Percentiles rank a stretch among this genome's conserved stretches.
phyloP scores from a whole-genome alignment of 345 rosid species.

The Murraya paniculata region DNA sequence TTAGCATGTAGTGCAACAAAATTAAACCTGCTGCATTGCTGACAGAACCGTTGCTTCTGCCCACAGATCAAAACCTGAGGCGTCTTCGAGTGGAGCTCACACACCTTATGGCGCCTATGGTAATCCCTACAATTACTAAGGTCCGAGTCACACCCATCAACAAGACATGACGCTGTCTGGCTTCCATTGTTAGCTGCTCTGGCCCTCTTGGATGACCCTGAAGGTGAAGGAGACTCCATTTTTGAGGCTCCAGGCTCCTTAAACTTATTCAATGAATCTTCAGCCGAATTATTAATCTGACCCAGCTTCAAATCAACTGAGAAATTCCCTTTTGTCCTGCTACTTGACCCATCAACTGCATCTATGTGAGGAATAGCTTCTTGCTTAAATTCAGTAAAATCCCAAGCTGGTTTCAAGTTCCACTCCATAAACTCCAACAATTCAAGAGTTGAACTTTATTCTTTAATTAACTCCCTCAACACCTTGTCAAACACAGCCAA shows the following conservation, averaged over 20 bases:
- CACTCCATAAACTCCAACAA: conserved; percentile 58
- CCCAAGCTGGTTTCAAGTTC: conserved; percentile 63
- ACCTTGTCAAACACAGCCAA: conserved; percentile 14
- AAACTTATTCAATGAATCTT: conserved; percentile 41
- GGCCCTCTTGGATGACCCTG: conserved; percentile 56
- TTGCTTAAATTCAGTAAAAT: conserved; percentile 50
- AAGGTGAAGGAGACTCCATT: conserved; percentile 28
- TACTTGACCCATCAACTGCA: conserved; percentile 38
- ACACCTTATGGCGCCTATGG: conserved; percentile 90
- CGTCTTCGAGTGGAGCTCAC: conserved; percentile 82
- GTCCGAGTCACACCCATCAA: conserved; percentile 70
- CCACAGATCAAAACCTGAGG: conserved; percentile 65
- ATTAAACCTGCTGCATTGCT: conserved; percentile 90
- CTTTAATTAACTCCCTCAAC: conserved; percentile 14
- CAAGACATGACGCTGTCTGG: conserved; percentile 59
- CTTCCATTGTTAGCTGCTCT: conserved; percentile 41
- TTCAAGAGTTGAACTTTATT: conserved; percentile 16
- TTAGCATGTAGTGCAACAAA: neutral
- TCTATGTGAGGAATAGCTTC: conserved; percentile 40
- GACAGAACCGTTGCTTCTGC: conserved; percentile 76
- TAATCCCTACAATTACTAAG: conserved; percentile 72
- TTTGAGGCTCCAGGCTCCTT: conserved; percentile 38
- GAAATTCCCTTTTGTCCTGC: conserved; percentile 40
- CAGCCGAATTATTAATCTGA: conserved; percentile 38
- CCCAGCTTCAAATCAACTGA: conserved; percentile 84